These are phyloP conservation scores for Pyracantha coccinea DNA, from an alignment of 331 rosid species.

Conservation along the genomic window DNA sequence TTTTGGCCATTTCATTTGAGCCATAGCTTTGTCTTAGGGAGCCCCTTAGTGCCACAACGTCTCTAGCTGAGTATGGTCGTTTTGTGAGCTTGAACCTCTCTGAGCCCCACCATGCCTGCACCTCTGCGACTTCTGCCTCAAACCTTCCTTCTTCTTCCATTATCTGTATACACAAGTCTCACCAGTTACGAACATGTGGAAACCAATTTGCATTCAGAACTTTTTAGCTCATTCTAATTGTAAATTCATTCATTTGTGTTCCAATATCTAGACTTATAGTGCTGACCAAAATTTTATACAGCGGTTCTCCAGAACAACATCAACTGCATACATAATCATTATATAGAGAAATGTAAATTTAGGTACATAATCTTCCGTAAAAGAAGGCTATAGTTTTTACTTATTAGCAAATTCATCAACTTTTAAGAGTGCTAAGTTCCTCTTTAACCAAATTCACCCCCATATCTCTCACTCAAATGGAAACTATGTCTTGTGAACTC, in stretches of 20 bases:
- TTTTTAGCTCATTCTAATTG: not conserved
- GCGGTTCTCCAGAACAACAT: not conserved
- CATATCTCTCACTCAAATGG: not conserved
- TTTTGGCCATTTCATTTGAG: conserved; percentile 72
- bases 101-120: conserved; percentile 83
- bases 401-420: not conserved
- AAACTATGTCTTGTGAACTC: not conserved
- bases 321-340: not conserved
- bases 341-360: not conserved
- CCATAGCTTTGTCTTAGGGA: conserved; percentile 67
- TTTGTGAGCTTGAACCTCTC: conserved; percentile 76
- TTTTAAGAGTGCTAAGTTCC: not conserved
- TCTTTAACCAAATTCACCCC: not conserved
- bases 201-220: not conserved
- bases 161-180: conserved; percentile 31
- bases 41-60: conserved; percentile 77
- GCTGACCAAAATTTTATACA: not conserved
- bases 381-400: not conserved
- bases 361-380: not conserved
- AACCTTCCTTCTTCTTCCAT: conserved; percentile 89
- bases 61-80: conserved; percentile 69
- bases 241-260: not conserved
- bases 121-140: conserved; percentile 86
- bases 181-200: not conserved
- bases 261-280: not conserved